phyloP scores from a whole-genome alignment of 1,139 yeast genomes.

The Taphrina flavorubra region DNA sequence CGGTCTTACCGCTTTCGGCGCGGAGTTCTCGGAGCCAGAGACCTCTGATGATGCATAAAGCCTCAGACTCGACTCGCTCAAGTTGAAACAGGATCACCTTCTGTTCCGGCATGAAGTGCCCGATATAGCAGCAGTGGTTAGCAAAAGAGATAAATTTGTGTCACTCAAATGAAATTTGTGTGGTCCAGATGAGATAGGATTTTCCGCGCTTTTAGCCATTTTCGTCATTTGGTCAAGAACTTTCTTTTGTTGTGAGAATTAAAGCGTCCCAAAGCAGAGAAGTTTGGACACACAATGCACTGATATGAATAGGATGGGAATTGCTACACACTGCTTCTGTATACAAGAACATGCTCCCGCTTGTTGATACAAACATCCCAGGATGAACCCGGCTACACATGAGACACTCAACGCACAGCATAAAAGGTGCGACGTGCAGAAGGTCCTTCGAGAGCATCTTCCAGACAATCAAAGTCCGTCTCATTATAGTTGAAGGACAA shows the following conservation, averaged over 20 bases:
- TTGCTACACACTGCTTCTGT: background rate
- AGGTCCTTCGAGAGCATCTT: conserved; percentile 5
- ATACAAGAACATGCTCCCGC: background rate
- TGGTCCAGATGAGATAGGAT: too few relatives aligned
- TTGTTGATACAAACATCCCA: background rate
- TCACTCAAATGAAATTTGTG: too few relatives aligned
- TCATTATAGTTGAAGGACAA: conserved; percentile 7
- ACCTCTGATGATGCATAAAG: background rate
- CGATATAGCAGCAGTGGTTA: too few relatives aligned
- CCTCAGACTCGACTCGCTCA: background rate
- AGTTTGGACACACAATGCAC: too few relatives aligned
- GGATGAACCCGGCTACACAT: background rate
- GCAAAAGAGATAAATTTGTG: too few relatives aligned
- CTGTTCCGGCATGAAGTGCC: too few relatives aligned
- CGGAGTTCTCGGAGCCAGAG: conserved; percentile 8
- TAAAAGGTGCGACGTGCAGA: background rate
- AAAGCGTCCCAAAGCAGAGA: too few relatives aligned
- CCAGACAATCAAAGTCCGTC: background rate
- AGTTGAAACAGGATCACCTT: too few relatives aligned
- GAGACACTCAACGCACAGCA: too few relatives aligned
- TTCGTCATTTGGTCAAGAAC: too few relatives aligned
- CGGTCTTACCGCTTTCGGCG: conserved; percentile 1
- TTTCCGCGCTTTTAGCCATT: too few relatives aligned
- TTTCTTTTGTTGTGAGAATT: too few relatives aligned
- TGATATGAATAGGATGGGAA: background rate